A percentile compares a stretch with the other conserved stretches of the same genome.
Conservation (phyloP, 2,329 filamentous ascomycete genomes). For the Sporothrix globosa region DNA sequence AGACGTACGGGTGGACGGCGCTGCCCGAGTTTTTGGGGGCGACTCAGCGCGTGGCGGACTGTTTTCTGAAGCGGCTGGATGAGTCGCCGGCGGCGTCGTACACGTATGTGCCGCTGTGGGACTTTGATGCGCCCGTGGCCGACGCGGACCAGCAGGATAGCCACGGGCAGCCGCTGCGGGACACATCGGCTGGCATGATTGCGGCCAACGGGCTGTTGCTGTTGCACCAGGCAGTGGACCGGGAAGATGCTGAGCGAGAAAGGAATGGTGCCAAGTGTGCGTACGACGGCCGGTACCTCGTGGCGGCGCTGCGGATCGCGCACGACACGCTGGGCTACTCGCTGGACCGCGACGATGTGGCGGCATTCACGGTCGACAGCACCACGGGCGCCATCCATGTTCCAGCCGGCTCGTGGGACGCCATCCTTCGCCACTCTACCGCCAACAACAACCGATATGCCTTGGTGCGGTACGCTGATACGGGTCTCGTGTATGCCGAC, state of each 20-base stretch:
- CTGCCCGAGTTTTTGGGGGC: conserved; percentile 50
- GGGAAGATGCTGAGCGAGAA: conserved; percentile 8
- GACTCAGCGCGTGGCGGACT: conserved; percentile 52
- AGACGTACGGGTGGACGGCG: conserved; percentile 55
- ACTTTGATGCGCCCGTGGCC: conserved; percentile 33
- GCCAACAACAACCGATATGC: conserved; percentile 41
- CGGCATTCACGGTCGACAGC: conserved; percentile 32
- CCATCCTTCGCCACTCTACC: conserved; percentile 41
- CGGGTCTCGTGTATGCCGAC: conserved; percentile 52
- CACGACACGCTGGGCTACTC: conserved; percentile 42
- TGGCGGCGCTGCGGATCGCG: conserved; percentile 40
- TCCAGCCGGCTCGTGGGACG: conserved; percentile 37
- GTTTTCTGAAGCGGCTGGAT: conserved; percentile 51
- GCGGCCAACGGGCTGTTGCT: conserved; percentile 49
- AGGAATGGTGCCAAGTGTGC: conserved; percentile 22
- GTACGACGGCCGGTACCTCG: conserved; percentile 37
- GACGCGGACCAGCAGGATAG: conserved; percentile 26
- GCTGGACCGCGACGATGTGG: conserved; percentile 34
- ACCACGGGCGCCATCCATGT: conserved; percentile 22
- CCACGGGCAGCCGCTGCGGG: conserved; percentile 37
- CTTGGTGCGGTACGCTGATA: conserved; percentile 37
- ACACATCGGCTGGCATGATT: conserved; percentile 47
- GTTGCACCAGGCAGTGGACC: conserved; percentile 44
- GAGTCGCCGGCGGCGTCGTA: conserved; percentile 35
- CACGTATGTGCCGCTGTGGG: conserved; percentile 40